phyloP scores from a whole-genome alignment of 2,329 filamentous ascomycete genomes.

The Westerdykella sp. region DNA sequence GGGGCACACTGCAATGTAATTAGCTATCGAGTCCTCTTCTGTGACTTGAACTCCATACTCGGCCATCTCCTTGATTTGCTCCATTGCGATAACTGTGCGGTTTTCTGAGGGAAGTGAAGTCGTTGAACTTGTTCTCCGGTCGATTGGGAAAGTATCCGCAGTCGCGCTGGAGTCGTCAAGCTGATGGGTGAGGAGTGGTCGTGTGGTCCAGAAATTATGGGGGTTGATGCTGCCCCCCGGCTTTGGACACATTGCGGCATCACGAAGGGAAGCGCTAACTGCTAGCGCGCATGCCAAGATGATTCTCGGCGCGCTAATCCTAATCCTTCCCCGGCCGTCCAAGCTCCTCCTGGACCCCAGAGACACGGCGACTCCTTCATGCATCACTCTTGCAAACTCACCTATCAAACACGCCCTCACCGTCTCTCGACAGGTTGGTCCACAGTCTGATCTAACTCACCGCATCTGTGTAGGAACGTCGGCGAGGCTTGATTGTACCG shows the following conservation, averaged over 20 bases:
- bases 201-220: neutral
- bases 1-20: conserved; percentile 29
- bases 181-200: too few species aligned
- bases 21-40: conserved; percentile 10
- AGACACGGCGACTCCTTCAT: neutral
- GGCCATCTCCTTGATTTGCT: conserved; percentile 64
- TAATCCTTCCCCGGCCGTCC: conserved; percentile 4
- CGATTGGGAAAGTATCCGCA: too few species aligned
- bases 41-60: conserved; percentile 39
- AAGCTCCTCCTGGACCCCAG: conserved; percentile 2
- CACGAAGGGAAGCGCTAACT: conserved; percentile 1
- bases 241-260: conserved; percentile 8
- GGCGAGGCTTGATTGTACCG: neutral
- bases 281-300: conserved; percentile 1
- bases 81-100: conserved; percentile 47
- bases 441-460: conserved; percentile 5
- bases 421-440: conserved; percentile 13
- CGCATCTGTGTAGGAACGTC: neutral
- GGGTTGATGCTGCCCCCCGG: neutral
- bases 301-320: conserved; percentile 1
- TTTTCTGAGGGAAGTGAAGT: neutral
- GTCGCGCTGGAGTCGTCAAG: too few species aligned
- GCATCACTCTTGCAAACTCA: neutral
- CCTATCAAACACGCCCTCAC: conserved; percentile 2
- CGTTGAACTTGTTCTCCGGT: neutral